Base-by-base conservation (phyloP, 805 yeast species). In the Ogataea naganishii region DNA sequence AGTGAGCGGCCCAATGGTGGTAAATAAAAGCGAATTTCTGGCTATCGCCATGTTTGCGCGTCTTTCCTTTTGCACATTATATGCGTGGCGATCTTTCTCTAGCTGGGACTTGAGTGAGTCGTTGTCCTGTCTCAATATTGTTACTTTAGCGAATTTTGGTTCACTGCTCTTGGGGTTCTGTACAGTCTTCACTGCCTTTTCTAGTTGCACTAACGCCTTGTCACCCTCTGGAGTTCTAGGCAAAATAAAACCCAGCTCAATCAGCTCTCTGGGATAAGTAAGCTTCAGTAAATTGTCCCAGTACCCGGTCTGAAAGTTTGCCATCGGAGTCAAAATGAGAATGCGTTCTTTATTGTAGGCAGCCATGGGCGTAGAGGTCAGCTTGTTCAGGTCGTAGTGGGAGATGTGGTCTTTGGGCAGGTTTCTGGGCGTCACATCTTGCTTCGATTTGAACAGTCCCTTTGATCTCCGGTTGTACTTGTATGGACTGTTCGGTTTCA, bases 1-100 rank as follows among this genome's bases (percentile, higher is more conserved):
- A 3, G 94, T 86, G 43, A 80, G 72, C 14, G 96, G 94, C 4
- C 86, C 81, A 27, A 92, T 62, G 2, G 96, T 75, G 7, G 96
- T 81, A 59, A 86, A 85, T 28, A 92, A 65, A 34, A 92, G 62
- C 23, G 95, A 86, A 62, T 92, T 92, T 52, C 98, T 69, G 3
- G 97, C 96, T 40, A 85, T 62, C 3, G 96, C 94, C 97, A 92
- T 89, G 47, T 77, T 75, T 5, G 81, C 56, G 43, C 98, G 74
- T 53, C 98, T 73, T 46, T 82, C 80, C 56, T 86, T 88, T 57
- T 92, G 98, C 17, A 77, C 94, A 16, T 57, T 60, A 38, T 81
- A 60, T 4, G 94, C 95, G 51, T 92, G 99, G 51, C 98, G 71
- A 40, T 84, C 94, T 56, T 82, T 80, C 53, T 92, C 99, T 23